phyloP scores from a whole-genome alignment of 768 basidiomycete genomes.

The Royoungia palumana region DNA sequence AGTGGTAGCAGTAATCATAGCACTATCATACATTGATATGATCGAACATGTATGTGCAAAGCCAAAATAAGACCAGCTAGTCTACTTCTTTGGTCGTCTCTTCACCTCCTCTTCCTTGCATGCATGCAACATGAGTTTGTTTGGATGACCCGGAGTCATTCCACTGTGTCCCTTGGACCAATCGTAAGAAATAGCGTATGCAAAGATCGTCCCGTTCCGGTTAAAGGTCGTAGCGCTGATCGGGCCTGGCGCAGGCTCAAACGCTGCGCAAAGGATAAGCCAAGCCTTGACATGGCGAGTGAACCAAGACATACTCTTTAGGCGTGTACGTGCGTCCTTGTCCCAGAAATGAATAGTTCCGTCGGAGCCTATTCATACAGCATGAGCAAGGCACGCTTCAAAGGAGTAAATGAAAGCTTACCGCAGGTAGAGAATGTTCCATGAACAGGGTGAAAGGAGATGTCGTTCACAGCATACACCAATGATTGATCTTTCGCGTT shows the following conservation, averaged over 20 bases:
- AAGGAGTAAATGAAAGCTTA: constrained; percentile 26
- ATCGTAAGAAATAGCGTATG: constrained; percentile 90
- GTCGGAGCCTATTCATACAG: constrained; percentile 55
- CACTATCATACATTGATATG: constrained; percentile 15
- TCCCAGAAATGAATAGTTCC: constrained; percentile 94
- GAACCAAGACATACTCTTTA: constrained; percentile 63
- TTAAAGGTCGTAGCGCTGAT: constrained; percentile 83
- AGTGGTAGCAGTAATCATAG: background rate
- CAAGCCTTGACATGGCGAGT: background rate
- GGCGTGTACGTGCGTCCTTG: constrained; percentile 85
- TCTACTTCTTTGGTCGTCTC: constrained; percentile 46
- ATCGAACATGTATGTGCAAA: constrained; percentile 3
- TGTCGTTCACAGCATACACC: constrained; percentile 82
- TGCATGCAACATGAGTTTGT: constrained; percentile 81
- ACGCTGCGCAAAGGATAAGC: constrained; percentile 43
- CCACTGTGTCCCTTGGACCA: constrained; percentile 93
- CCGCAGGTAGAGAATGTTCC: constrained; percentile 86
- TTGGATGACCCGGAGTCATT: constrained; percentile 64
- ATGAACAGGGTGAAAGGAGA: constrained; percentile 79
- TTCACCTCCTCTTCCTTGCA: constrained; percentile 88
- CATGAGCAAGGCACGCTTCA: constrained; percentile 20
- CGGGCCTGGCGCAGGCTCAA: constrained; percentile 71
- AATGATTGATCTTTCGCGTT: constrained; percentile 61
- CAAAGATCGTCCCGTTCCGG: constrained; percentile 83
- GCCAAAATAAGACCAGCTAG: background rate